Evolutionary conservation across 768 basidiomycete genomes (phyloP).

Genomic region (Serendipita sp.): DNA sequence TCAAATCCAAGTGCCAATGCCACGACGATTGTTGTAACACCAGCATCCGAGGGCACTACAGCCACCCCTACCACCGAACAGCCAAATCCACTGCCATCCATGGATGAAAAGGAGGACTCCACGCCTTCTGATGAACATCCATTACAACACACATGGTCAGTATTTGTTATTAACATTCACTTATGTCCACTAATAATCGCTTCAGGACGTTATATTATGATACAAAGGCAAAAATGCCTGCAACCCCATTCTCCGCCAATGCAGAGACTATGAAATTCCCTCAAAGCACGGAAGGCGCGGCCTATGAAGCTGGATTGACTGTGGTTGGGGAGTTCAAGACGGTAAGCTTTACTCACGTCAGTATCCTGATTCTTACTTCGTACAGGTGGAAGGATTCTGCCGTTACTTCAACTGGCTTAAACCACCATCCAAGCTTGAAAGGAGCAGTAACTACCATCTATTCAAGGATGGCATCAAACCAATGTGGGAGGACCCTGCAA

Average conservation of each 20-base stretch:
- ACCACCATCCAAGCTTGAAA: constrained; percentile 74
- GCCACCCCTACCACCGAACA: constrained; percentile 69
- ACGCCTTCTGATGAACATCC: constrained; percentile 47
- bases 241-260: constrained; percentile 19
- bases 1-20: constrained; percentile 29
- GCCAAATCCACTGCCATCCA: constrained; percentile 57
- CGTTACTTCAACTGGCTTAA: constrained; percentile 91
- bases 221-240: constrained; percentile 53
- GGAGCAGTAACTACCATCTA: constrained; percentile 86
- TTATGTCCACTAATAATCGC: constrained; percentile 2
- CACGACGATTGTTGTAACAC: background rate
- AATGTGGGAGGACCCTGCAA: constrained; percentile 95
- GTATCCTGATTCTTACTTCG: background rate
- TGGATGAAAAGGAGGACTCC: constrained; percentile 37
- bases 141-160: constrained; percentile 67
- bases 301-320: constrained; percentile 76
- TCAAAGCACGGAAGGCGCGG: constrained; percentile 37
- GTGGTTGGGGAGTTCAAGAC: constrained; percentile 83
- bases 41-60: constrained; percentile 21
- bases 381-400: constrained; percentile 58
- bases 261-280: constrained; percentile 14
- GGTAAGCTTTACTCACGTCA: constrained; percentile 20
- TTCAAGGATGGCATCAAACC: constrained; percentile 91
- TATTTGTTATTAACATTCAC: constrained; percentile 8
- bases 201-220: constrained; percentile 83